Base-by-base conservation (phyloP, 2,329 filamentous ascomycete genomes). In the Lecanicillium sp. region DNA sequence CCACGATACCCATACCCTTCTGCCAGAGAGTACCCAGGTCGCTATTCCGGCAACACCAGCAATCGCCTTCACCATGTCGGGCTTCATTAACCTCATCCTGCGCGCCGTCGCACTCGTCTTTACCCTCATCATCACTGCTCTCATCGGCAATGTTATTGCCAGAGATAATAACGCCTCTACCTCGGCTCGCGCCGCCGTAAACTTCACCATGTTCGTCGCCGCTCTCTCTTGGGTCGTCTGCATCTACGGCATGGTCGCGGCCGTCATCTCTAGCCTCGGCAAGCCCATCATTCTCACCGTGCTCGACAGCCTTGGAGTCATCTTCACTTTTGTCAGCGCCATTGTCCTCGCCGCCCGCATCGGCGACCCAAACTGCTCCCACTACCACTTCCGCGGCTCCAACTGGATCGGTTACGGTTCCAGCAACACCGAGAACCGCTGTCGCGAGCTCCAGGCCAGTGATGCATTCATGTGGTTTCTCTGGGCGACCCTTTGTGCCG, bases 391-490 rank as follows among this genome's bases (percentile, higher is more conserved):
- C 49, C 54, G 67, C 35, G 58, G 63, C 24, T 35, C 56, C 57
- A 75, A 77, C 64, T 77, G 73, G 67, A 79, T 87, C 61, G 83
- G 74, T 21, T 84, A 75, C 62, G 83, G 83, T 49, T 82, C 81
- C 38, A 51, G 54, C 52, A 62, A 83, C 64, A 70, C 75, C 51
- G 64, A 72, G 62, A 81, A 83, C 70, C 78, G 84, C 55, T 90
- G 87, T 69, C 81, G 79, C 53, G 81, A 88, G 67, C 78, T 87
- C 14, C 86, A 90, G 69, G 86, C 86, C 30, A 77, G 78, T 53
- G 80, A 78, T 27, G 84, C 79, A 30, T 91, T 91, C 69, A 75
- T 88, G 67, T 91, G 84, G 84, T 90, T 90, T 68, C 76, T 87
- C 41, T 87, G 84, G 63, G 74, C 70, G 32, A 72, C 76, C 21